Evolutionary conservation across 176 grass and related monocot species (phyloP), one percentile per base, ranked within the genome.

Genomic region (Poa pratensis): DNA sequence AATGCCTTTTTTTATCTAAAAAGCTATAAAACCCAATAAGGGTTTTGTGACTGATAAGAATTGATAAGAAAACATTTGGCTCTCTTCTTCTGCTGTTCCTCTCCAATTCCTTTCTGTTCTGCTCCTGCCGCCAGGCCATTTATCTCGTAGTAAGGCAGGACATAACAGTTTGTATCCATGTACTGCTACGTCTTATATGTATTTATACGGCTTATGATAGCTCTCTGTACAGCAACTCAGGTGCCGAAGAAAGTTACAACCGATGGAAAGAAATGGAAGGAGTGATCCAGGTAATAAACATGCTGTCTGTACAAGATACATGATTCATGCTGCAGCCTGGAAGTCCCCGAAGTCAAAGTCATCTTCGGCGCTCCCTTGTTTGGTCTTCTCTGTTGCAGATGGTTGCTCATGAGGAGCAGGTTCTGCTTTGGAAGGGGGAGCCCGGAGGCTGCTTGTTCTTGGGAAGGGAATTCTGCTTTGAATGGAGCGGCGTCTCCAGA

Each of bases 311-410:
- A 90, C 85, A 90, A 61, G 80, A 69, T 80, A 90, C 75, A 87
- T 58, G 76, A 62, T 87, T 98, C 96, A 98, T 28, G 66, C 89
- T 27, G 96, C 96, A 51, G 88, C 89, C 81, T 99, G 96, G 20
- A 99, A 99, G 51, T 99, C 96, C 48, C 96, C 96, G 28, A 99
- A 99, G 83, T 99, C 95, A 4, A 99, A 99, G 77, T 99, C 95
- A 10, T 98, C 95, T 15, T 95, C 93, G 27, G 76, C 60, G 14
- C 57, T 81, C n/a, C 57, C 80, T 23, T 90, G 74, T 75, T 90
- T 62, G 48, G 45, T 81, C 30, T 86, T 83, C 59, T 88, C 88
- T 73, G 69, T 63, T 51, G 78, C 80, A 40, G 90, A 43, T 51
- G 76, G 79, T 34, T 68, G 58, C 58, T 86, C 80, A 48, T 51